Evolutionary conservation across 31 red algal species (phyloP).

Genomic region (Bonnemaisonia californica): DNA sequence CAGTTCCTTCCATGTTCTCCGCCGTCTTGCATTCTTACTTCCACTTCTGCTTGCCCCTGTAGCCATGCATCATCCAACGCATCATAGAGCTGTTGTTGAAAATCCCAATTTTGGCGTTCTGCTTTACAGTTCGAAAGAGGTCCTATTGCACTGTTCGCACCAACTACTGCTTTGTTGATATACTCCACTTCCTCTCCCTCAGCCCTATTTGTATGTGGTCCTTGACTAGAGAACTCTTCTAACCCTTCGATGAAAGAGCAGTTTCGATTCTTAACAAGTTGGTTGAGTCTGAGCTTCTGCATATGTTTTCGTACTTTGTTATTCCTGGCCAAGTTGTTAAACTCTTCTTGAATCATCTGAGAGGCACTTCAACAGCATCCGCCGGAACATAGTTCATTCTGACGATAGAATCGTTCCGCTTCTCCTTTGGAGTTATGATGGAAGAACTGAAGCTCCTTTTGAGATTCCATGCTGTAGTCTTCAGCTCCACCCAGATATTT

Average conservation of each 20-base stretch:
- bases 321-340: conserved; percentile 2
- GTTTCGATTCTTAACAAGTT: background rate
- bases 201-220: background rate
- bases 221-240: conserved; percentile 11
- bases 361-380: background rate
- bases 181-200: conserved; percentile 7
- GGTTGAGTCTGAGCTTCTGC: background rate
- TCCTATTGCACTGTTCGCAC: background rate
- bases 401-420: conserved; percentile 28
- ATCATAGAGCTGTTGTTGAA: background rate
- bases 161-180: no score
- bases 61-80: conserved; percentile 3
- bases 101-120: background rate
- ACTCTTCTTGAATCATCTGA: background rate
- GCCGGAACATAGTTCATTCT: background rate
- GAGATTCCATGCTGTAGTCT: background rate
- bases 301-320: background rate
- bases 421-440: conserved; percentile 21
- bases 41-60: background rate
- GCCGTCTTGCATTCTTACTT: background rate
- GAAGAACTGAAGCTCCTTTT: conserved; percentile 18
- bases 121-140: background rate
- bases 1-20: background rate
- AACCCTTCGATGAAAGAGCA: background rate
- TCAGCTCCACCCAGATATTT: background rate